These are phyloP conservation scores for Cryphonectria radicalis DNA, from an alignment of 2,329 filamentous ascomycete genomes.

Conservation along the genomic window DNA sequence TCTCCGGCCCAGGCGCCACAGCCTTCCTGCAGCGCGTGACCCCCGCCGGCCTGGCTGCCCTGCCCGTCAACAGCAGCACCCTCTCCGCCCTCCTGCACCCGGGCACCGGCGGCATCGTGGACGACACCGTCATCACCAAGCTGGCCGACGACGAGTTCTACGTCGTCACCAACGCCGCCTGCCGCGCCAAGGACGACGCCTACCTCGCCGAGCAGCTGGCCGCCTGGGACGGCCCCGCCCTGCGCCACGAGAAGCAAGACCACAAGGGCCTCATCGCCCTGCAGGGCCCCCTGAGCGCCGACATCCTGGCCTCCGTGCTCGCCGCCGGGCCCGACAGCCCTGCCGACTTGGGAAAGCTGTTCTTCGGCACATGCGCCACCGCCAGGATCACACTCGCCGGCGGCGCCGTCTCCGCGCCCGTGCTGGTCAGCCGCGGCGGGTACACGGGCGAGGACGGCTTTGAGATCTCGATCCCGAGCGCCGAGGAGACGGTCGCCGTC, in stretches of 20 bases:
- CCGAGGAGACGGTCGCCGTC: slow-evolving; percentile 63
- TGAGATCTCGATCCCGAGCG: slow-evolving; percentile 82
- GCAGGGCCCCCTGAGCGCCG: slow-evolving; percentile 79
- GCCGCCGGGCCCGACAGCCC: slow-evolving; percentile 51
- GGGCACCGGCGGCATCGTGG: slow-evolving; percentile 85
- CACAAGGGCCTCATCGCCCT: slow-evolving; percentile 82
- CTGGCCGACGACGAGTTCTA: slow-evolving; percentile 79
- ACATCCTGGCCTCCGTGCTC: slow-evolving; percentile 69
- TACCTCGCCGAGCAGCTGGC: slow-evolving; percentile 76
- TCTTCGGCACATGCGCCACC: slow-evolving; percentile 78
- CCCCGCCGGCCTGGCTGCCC: slow-evolving; percentile 69
- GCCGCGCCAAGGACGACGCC: slow-evolving; percentile 82
- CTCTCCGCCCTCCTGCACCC: slow-evolving; percentile 84
- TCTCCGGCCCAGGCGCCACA: slow-evolving; percentile 79
- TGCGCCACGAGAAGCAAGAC: slow-evolving; percentile 56
- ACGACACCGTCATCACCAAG: slow-evolving; percentile 89
- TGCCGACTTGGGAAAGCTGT: slow-evolving; percentile 66
- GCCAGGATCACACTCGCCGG: slow-evolving; percentile 67
- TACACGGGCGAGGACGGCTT: slow-evolving; percentile 99
- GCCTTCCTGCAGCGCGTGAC: slow-evolving; percentile 85
- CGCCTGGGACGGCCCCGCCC: slow-evolving; percentile 40
- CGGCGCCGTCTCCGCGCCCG: slow-evolving; percentile 49
- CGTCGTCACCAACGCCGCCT: slow-evolving; percentile 93
- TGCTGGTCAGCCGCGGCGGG: slow-evolving; percentile 84
- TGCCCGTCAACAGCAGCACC: slow-evolving; percentile 72